phyloP scores from a whole-genome alignment of 2,329 filamentous ascomycete species.

The Chaetomium olivaceum region DNA sequence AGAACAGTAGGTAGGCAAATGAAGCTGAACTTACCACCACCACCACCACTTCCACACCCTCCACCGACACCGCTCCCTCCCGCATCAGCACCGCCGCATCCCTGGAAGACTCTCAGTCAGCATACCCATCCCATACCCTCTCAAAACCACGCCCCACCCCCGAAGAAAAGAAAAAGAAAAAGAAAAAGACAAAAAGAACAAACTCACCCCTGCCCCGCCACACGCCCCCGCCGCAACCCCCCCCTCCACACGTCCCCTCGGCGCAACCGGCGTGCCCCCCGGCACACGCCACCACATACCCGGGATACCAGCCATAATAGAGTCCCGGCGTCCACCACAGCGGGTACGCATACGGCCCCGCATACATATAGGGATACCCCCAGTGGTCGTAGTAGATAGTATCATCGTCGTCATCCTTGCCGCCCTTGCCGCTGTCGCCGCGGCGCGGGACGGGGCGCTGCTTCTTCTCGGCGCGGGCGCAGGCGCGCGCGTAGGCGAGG shows the following conservation, averaged over 20 bases:
- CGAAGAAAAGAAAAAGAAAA: not conserved
- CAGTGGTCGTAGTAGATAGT: constrained; percentile 55
- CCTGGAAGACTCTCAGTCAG: not conserved
- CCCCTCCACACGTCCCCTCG: constrained; percentile 51
- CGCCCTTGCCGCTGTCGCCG: too few relatives aligned
- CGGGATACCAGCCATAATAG: constrained; percentile 50
- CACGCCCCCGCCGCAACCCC: constrained; percentile 48
- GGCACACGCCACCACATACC: constrained; percentile 37
- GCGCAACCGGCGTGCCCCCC: constrained; percentile 46
- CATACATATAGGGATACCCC: constrained; percentile 54
- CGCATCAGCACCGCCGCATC: constrained; percentile 14
- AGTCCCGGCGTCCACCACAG: constrained; percentile 46
- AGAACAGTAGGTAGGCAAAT: not conserved
- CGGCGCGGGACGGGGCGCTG: constrained; percentile 38
- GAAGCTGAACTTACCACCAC: not conserved
- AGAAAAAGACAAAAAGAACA: not conserved
- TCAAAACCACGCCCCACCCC: not conserved
- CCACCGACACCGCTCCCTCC: constrained; percentile 13
- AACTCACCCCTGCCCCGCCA: constrained; percentile 41
- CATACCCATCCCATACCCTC: not conserved
- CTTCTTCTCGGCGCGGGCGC: constrained; percentile 51
- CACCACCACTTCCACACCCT: constrained; percentile 6
- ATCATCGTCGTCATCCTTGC: too few relatives aligned
- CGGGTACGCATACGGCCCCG: constrained; percentile 49
- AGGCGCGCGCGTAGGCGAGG: constrained; percentile 57